Percentiles rank a stretch among this genome's conserved stretches.
Conservation (phyloP, 768 basidiomycete genomes). For the Boletus eberwhitei region DNA sequence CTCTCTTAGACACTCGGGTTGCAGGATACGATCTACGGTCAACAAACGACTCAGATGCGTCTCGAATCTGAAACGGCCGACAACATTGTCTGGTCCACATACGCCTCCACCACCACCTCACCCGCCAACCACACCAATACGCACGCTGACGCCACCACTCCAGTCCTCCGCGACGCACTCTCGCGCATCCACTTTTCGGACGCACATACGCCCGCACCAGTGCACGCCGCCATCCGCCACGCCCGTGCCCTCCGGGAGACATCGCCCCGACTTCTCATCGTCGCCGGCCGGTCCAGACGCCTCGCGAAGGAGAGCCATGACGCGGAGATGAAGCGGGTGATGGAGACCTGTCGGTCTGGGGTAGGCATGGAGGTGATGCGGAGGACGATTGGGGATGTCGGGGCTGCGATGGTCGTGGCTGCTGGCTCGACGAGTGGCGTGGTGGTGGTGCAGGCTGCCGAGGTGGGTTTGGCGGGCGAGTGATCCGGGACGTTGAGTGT, state of each 20-base stretch:
- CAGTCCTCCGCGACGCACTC: conserved; percentile 34
- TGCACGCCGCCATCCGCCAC: conserved; percentile 53
- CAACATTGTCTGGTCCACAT: conserved; percentile 68
- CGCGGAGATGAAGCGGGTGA: conserved; percentile 63
- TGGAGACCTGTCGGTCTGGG: conserved; percentile 38
- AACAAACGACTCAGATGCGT: conserved; percentile 56
- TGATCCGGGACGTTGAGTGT: no score
- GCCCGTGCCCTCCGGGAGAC: conserved; percentile 31
- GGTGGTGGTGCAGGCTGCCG: conserved; percentile 66
- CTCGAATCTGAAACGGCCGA: conserved; percentile 86
- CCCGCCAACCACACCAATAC: neutral
- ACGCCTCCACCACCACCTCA: conserved; percentile 35
- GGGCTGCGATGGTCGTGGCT: conserved; percentile 65
- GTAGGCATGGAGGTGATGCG: conserved; percentile 38
- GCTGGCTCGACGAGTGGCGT: conserved; percentile 52
- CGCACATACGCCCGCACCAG: conserved; percentile 50
- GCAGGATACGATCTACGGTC: conserved; percentile 72
- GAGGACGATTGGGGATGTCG: conserved; percentile 86
- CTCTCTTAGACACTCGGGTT: conserved; percentile 34
- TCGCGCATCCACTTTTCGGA: conserved; percentile 66
- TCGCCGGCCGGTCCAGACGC: conserved; percentile 74
- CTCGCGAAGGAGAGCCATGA: conserved; percentile 69
- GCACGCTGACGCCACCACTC: neutral
- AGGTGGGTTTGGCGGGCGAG: no score
- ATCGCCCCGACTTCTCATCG: conserved; percentile 49